Base-by-base conservation (phyloP, 1,284 basidiomycete species). In the Hypsizygus ulmarius region DNA sequence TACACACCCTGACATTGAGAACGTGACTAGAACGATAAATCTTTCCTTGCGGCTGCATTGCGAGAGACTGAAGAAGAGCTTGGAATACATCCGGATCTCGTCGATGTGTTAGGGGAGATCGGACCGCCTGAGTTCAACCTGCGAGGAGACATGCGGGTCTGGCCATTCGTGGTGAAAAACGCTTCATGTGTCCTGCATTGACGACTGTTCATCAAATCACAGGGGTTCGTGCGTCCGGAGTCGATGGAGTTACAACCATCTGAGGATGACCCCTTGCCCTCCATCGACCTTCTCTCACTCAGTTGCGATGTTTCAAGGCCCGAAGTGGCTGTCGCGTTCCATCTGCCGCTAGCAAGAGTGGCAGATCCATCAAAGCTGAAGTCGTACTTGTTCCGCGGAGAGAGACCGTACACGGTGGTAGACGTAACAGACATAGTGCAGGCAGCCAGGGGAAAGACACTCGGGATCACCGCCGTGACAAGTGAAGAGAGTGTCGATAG, bases 61-160 rank as follows among this genome's bases (percentile, higher is more conserved):
- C 72, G 88, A 46, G 88, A 91, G 66, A 84, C 85, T 0, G 67
- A 76, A 25, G 89, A 91, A 63, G 88, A 91, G 62, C 64, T 90
- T 28, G 85, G 84, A 6, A 73, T 90, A 41, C 56, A 61, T 21
- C 73, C 79, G 5, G 59, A 64, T 19, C 77, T 79, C 54, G 68
- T 90, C 15, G 80, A 89, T 47, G 67, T 87, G 35, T 65, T 90
- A 0, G 88, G 87, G 10, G 64, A 73, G 44, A 66, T 89, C 15
- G 79, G 81, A 8, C 82, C 84, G 3, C 71, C 84, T 1, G 78
- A 86, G 59, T 59, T 70, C 16, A 87, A 81, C 48, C 68, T 84
- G 18, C 64, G 70, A 12, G 81, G 83, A 29, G 71, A 74, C 45
- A 65, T 87, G 62, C 65, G 74, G 11, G 88, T 90, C 1, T 87